Conservation (phyloP, 495 filamentous ascomycete genomes). For the Eremomyces bilateralis region DNA sequence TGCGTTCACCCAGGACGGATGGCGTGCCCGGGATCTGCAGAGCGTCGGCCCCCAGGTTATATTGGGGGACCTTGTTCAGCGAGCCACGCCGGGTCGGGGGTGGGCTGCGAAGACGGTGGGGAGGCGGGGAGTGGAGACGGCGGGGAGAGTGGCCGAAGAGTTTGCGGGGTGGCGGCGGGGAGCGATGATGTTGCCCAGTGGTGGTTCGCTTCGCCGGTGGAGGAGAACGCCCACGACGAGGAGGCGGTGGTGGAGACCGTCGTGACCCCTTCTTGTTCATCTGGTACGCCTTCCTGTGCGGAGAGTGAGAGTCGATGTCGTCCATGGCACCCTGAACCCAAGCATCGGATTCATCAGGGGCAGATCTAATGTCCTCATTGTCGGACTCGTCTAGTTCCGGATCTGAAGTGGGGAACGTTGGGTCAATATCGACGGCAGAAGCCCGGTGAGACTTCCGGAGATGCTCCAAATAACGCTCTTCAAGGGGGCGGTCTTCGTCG, state of each 20-base stretch:
- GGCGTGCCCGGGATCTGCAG: conserved; percentile 9
- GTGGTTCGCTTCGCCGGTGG: conserved; percentile 12
- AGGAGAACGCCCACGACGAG: background rate
- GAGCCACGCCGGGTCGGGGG: conserved; percentile 29
- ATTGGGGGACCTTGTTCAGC: conserved; percentile 6
- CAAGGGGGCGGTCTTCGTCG: conserved; percentile 85
- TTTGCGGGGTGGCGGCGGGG: conserved; percentile 41
- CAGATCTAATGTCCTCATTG: conserved; percentile 33
- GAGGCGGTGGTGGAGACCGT: conserved; percentile 3
- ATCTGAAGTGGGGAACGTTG: conserved; percentile 86
- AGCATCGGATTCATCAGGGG: conserved; percentile 32
- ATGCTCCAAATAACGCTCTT: conserved; percentile 74
- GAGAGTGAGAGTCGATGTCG: conserved; percentile 1
- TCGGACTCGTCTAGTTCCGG: conserved; percentile 53
- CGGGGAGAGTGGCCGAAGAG: conserved; percentile 47
- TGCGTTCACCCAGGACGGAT: no score
- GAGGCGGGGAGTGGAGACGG: conserved; percentile 41
- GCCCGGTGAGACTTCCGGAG: conserved; percentile 48
- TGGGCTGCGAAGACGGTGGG: conserved; percentile 25
- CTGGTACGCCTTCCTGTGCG: no score
- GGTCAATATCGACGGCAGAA: conserved; percentile 90
- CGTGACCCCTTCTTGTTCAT: conserved; percentile 12
- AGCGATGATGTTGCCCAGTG: conserved; percentile 17
- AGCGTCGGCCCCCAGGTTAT: background rate
- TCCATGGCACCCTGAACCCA: conserved; percentile 25